phyloP scores from a whole-genome alignment of 768 basidiomycete species.

The Lactifluus echinatus region DNA sequence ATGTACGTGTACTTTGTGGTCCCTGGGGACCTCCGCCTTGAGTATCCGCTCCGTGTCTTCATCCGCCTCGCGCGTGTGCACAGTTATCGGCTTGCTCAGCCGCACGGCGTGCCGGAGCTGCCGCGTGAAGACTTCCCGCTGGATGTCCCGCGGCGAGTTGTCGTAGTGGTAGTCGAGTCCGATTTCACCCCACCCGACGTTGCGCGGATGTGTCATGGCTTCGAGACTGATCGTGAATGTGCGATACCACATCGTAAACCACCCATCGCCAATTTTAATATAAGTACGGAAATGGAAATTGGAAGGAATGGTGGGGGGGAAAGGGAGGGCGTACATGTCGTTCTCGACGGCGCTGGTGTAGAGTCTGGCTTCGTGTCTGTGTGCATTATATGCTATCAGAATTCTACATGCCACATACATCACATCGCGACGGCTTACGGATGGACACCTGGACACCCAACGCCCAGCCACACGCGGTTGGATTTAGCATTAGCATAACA shows the following conservation, averaged over 20 bases:
- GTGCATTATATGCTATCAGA: neutral
- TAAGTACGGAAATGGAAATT: no score
- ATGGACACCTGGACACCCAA: conserved; percentile 57
- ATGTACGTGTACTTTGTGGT: conserved; percentile 76
- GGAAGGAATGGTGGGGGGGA: no score
- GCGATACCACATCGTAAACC: no score
- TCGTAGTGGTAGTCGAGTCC: conserved; percentile 84
- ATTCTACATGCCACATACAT: neutral
- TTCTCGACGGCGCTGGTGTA: conserved; percentile 63
- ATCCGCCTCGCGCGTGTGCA: conserved; percentile 83
- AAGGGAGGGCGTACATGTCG: conserved; percentile 54
- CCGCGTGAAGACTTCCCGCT: conserved; percentile 54
- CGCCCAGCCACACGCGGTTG: no score
- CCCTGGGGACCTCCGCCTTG: conserved; percentile 63
- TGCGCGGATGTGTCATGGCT: conserved; percentile 72
- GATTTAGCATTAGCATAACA: no score
- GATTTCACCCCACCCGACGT: conserved; percentile 86
- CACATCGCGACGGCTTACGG: conserved; percentile 39
- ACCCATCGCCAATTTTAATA: no score
- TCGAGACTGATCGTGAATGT: conserved; percentile 51
- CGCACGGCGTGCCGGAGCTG: conserved; percentile 63
- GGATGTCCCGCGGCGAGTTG: conserved; percentile 60
- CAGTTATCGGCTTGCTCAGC: conserved; percentile 70
- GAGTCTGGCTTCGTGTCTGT: conserved; percentile 61
- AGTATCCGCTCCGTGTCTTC: conserved; percentile 72